Evolutionary conservation across 2,329 filamentous ascomycete species (phyloP).

Genomic region (Thermothelomyces thermophilus): DNA sequence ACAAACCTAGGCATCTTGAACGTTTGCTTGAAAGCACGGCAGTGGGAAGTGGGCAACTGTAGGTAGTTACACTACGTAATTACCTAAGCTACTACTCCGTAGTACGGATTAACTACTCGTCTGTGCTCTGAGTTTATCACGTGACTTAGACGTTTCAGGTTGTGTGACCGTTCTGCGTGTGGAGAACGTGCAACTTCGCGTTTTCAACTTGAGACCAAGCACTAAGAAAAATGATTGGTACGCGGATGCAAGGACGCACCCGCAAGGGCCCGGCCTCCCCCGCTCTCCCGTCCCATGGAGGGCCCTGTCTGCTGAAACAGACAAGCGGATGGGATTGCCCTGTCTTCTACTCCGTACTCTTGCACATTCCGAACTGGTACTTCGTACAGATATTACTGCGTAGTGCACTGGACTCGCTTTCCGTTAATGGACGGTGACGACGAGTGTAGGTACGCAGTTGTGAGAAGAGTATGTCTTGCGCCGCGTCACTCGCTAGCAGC

Average conservation of each 20-base stretch:
- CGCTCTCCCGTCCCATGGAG: not conserved
- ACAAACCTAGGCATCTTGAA: conserved; percentile 6
- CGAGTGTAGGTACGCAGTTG: not conserved
- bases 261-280: conserved; percentile 1
- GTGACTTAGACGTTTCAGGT: not conserved
- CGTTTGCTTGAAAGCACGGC: not conserved
- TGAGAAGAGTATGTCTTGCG: too few species aligned
- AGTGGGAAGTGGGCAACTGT: not conserved
- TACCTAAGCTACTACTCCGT: too few species aligned
- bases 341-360: too few species aligned
- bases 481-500: not conserved
- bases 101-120: too few species aligned
- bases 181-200: not conserved
- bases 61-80: too few species aligned
- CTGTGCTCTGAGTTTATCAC: too few species aligned
- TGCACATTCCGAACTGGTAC: too few species aligned
- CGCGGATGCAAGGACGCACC: conserved; percentile 10
- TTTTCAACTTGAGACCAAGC: not conserved
- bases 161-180: not conserved
- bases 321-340: not conserved
- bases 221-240: conserved; percentile 13
- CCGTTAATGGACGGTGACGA: not conserved
- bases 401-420: too few species aligned
- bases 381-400: too few species aligned
- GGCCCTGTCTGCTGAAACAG: not conserved